These are phyloP conservation scores for Vigna nakashimae DNA, from an alignment of 306 rosid genomes.

Conservation along the genomic window DNA sequence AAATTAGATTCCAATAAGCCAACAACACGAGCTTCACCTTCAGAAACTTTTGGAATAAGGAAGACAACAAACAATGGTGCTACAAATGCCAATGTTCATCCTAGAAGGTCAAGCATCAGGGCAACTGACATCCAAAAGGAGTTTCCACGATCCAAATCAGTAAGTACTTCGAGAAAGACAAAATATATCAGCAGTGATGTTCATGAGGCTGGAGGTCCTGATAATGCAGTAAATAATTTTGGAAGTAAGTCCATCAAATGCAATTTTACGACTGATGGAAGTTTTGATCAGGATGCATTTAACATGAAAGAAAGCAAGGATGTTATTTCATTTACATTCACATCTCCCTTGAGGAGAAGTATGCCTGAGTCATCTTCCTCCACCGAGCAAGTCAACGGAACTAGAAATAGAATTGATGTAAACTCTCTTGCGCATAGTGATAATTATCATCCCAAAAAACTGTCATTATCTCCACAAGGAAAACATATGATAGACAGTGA, in stretches of 20 bases:
- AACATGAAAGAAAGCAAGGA: conserved; percentile 66
- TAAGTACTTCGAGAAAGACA: conserved; percentile 47
- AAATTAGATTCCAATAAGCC: conserved; percentile 57
- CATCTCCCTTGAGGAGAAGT: conserved; percentile 75
- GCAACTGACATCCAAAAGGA: conserved; percentile 53
- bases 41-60: conserved; percentile 51
- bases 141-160: conserved; percentile 51
- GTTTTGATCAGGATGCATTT: conserved; percentile 52
- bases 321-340: conserved; percentile 90
- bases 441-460: conserved; percentile 46
- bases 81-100: conserved; percentile 52
- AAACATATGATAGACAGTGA: conserved; percentile 59
- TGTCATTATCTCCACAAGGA: conserved; percentile 54
- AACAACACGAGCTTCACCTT: conserved; percentile 48
- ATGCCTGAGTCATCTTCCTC: conserved; percentile 51
- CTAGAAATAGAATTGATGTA: conserved; percentile 46
- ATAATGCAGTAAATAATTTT: conserved; percentile 41
- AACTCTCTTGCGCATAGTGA: conserved; percentile 53
- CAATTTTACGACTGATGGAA: conserved; percentile 59
- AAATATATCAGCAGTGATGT: conserved; percentile 45
- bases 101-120: conserved; percentile 53
- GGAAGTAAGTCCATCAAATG: conserved; percentile 65
- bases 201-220: conserved; percentile 49
- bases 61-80: conserved; percentile 57
- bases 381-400: conserved; percentile 50